Conservation (phyloP, 179 eudicot genomes). For the Monotropa hypopitys region DNA sequence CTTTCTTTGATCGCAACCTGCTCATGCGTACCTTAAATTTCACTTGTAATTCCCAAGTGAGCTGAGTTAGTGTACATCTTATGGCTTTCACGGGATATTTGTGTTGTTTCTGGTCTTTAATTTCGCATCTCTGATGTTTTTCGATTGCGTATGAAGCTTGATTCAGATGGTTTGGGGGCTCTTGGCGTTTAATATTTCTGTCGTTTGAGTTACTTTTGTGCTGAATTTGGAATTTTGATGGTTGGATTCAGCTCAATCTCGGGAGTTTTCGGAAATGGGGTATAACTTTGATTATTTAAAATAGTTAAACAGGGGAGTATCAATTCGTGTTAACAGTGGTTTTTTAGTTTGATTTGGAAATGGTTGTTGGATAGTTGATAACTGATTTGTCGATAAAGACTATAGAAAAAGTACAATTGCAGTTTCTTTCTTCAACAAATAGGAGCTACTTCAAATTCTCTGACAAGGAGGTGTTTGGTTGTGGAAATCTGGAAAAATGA, state of each 20-base stretch:
- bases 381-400: neutral
- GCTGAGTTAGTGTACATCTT: neutral
- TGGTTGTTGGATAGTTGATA: neutral
- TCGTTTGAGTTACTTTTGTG: neutral
- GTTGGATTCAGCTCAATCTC: constrained; percentile 3
- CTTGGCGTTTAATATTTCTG: neutral
- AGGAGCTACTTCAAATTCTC: neutral
- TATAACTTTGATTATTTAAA: neutral
- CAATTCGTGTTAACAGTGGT: neutral
- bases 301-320: neutral
- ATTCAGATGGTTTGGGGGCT: constrained; percentile 2
- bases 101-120: neutral
- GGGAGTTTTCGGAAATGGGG: neutral
- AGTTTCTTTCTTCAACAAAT: neutral
- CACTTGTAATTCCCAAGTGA: neutral
- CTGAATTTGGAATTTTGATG: neutral
- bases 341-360: neutral
- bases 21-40: neutral
- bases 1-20: neutral
- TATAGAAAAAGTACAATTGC: neutral
- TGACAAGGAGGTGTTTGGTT: neutral
- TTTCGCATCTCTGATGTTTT: neutral
- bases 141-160: neutral
- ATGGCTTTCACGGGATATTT: neutral
- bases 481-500: neutral